These are phyloP conservation scores for Breviolum minutum DNA, from an alignment of 73 alveolate genomes.

Conservation along the genomic window DNA sequence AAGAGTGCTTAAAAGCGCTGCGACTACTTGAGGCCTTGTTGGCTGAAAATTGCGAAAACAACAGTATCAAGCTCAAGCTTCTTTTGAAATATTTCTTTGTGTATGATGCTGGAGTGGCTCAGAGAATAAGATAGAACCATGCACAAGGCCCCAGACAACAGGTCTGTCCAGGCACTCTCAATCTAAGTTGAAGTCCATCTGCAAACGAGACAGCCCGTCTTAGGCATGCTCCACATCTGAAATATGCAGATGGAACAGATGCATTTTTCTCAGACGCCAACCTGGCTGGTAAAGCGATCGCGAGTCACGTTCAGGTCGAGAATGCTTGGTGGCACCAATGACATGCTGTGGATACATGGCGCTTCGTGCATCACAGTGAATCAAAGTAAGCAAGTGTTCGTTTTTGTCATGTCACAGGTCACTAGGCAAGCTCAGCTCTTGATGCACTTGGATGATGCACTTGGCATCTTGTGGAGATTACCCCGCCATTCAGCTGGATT, in stretches of 20 bases:
- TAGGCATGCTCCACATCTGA: conserved; percentile 12
- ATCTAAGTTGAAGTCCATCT: neutral
- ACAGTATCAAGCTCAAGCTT: too few species aligned
- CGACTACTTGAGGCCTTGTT: neutral
- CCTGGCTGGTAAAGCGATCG: too few species aligned
- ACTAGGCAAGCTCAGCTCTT: too few species aligned
- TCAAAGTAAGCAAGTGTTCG: too few species aligned
- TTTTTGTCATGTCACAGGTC: too few species aligned
- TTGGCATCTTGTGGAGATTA: too few species aligned
- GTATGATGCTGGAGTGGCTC: neutral
- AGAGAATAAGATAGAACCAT: neutral
- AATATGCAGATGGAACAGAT: neutral
- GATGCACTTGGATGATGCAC: too few species aligned
- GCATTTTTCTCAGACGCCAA: neutral
- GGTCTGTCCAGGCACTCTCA: neutral
- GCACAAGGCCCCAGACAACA: neutral
- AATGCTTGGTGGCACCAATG: neutral
- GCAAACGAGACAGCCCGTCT: conserved; percentile 13
- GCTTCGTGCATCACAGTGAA: too few species aligned
- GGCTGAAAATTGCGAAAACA: neutral
- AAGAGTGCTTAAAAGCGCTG: neutral
- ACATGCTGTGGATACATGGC: neutral
- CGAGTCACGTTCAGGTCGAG: too few species aligned
- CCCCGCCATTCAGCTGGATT: too few species aligned
- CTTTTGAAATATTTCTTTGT: neutral